Evolutionary conservation across 2,329 filamentous ascomycete species (phyloP).

Genomic region (Neoarthrinium moseri): DNA sequence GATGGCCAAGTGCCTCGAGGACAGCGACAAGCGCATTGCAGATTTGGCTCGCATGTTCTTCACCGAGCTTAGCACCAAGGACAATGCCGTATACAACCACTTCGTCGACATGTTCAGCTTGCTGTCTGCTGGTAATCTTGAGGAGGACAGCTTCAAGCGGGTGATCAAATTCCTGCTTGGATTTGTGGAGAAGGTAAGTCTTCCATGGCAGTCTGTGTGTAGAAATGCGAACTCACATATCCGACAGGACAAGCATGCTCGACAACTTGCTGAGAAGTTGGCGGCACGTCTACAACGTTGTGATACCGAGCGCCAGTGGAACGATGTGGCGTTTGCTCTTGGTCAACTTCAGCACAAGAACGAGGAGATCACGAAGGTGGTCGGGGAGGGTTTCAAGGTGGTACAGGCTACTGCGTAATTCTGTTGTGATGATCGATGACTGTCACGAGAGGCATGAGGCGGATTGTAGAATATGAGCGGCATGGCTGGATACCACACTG

Average conservation of each 20-base stretch:
- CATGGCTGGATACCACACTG: not conserved
- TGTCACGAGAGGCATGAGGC: no score
- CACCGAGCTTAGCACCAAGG: conserved; percentile 93
- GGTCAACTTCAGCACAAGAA: conserved; percentile 90
- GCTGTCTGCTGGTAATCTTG: conserved; percentile 79
- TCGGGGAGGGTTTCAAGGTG: conserved; percentile 74
- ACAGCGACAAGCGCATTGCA: conserved; percentile 90
- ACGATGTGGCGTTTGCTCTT: conserved; percentile 91
- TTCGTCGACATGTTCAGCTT: conserved; percentile 99
- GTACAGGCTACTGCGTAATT: conserved; percentile 61
- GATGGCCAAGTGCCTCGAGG: conserved; percentile 98
- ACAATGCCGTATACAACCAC: conserved; percentile 98
- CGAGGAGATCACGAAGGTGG: conserved; percentile 78
- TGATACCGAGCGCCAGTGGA: conserved; percentile 94
- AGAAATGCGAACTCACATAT: conserved; percentile 4
- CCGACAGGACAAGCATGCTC: conserved; percentile 88
- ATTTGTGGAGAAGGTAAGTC: conserved; percentile 90
- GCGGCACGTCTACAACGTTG: conserved; percentile 82
- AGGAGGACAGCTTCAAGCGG: conserved; percentile 81
- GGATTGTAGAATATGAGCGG: no score
- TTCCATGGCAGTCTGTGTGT: not conserved
- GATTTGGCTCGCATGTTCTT: conserved; percentile 98
- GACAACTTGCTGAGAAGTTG: conserved; percentile 88
- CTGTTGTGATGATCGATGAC: no score
- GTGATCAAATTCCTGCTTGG: conserved; percentile 92